phyloP scores from a whole-genome alignment of 176 grass and related monocot species.

The Bolboschoenus planiculmis region DNA sequence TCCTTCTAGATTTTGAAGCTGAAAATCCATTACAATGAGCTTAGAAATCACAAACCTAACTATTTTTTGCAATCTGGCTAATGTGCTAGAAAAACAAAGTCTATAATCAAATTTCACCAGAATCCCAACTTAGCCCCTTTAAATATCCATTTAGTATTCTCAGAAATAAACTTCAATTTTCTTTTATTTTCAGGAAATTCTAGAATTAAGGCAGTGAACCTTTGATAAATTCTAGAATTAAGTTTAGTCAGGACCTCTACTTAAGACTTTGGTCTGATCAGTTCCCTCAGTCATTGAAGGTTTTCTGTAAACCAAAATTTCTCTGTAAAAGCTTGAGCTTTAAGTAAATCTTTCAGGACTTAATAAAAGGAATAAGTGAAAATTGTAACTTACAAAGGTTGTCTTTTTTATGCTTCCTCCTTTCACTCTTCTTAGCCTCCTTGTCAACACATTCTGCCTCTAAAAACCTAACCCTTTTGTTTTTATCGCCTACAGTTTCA shows the following conservation, averaged over 20 bases:
- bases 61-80: not conserved
- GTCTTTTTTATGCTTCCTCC: constrained; percentile 29
- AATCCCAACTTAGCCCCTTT: not conserved
- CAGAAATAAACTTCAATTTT: not conserved
- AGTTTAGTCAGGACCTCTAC: not conserved
- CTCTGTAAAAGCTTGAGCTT: not conserved
- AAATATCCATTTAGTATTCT: not conserved
- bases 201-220: not conserved
- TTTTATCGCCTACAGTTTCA: constrained; percentile 32
- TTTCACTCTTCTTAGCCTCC: constrained; percentile 34
- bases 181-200: not conserved
- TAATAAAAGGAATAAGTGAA: not conserved
- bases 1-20: constrained; percentile 19
- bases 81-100: not conserved
- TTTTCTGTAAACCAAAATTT: not conserved
- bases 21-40: constrained; percentile 6
- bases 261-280: not conserved
- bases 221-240: not conserved
- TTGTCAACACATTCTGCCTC: constrained; percentile 38
- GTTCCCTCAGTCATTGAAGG: not conserved
- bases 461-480: constrained; percentile 52
- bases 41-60: not conserved
- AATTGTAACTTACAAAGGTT: constrained; percentile 52
- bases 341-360: not conserved
- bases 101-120: not conserved